Percentiles rank a stretch among this genome's conserved stretches.
Evolutionary conservation across 78 protist species (phyloP).

Genomic region (Dictyostelium purpureum): DNA sequence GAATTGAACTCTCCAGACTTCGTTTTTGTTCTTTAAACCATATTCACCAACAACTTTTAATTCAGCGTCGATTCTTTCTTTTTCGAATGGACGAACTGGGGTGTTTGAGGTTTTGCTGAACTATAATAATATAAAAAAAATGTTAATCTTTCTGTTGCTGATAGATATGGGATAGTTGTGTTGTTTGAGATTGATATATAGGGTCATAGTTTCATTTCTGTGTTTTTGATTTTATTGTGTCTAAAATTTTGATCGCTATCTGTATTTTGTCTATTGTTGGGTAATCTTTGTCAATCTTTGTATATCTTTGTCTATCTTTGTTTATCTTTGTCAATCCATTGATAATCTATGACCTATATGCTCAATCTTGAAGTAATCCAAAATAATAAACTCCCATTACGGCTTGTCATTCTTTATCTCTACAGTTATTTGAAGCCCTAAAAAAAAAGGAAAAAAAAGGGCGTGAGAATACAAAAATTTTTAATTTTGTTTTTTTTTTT

Average conservation of each 20-base stretch:
- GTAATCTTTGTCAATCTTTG: not conserved
- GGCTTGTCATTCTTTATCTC: too few species aligned
- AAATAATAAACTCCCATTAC: too few species aligned
- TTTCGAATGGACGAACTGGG: conserved; percentile 99
- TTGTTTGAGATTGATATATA: not conserved
- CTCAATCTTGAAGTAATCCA: too few species aligned
- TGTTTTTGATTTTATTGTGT: not conserved
- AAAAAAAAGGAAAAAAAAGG: too few species aligned
- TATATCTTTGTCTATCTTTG: not conserved
- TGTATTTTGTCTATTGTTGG: not conserved
- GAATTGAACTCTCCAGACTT: conserved; percentile 98
- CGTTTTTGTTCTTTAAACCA: conserved; percentile 99
- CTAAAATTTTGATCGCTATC: too few species aligned
- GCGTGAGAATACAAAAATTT: too few species aligned
- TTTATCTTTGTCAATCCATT: not conserved
- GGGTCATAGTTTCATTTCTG: not conserved
- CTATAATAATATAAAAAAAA: conserved; percentile 25
- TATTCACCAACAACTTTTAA: conserved; percentile 97
- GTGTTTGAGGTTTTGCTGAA: conserved; percentile 88
- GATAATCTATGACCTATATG: not conserved
- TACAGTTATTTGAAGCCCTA: too few species aligned
- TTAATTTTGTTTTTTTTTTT: too few species aligned
- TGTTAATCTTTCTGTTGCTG: not conserved
- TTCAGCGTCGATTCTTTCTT: conserved; percentile 99
- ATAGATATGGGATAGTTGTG: not conserved